Evolutionary conservation across 2,329 filamentous ascomycete species (phyloP).

Genomic region (Ophioceras dolichostomum): DNA sequence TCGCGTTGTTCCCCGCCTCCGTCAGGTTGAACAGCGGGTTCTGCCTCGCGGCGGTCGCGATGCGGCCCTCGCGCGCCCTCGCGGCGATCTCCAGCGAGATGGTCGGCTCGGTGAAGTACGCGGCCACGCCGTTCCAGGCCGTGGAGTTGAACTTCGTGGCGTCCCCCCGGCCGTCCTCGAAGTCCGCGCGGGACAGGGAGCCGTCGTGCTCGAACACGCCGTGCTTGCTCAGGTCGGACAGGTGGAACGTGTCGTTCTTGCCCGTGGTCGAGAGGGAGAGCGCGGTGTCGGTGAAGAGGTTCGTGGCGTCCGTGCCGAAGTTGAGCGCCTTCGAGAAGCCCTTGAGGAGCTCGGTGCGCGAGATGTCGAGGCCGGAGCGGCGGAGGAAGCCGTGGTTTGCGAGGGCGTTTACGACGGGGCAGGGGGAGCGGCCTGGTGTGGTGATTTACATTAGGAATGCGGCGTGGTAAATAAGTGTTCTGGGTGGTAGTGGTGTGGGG

Average conservation of each 20-base stretch:
- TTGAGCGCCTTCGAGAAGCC: slow-evolving; percentile 27
- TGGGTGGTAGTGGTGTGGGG: no score
- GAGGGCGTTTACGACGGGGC: slow-evolving; percentile 39
- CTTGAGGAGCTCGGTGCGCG: slow-evolving; percentile 20
- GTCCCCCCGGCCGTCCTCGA: slow-evolving; percentile 18
- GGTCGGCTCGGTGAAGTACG: slow-evolving; percentile 19
- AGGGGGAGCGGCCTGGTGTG: slow-evolving; percentile 22
- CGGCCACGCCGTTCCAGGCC: neutral
- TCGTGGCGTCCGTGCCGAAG: slow-evolving; percentile 25
- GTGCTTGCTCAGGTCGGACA: slow-evolving; percentile 17
- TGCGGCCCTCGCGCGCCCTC: neutral
- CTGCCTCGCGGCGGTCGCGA: slow-evolving; percentile 1
- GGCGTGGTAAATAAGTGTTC: no score
- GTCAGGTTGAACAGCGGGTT: slow-evolving; percentile 5
- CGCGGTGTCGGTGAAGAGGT: slow-evolving; percentile 28
- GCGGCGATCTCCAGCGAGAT: neutral
- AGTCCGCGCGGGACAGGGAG: slow-evolving; percentile 20
- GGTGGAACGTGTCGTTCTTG: slow-evolving; percentile 17
- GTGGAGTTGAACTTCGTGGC: slow-evolving; percentile 18
- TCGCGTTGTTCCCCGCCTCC: neutral
- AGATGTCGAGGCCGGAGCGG: slow-evolving; percentile 29
- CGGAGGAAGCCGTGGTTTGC: slow-evolving; percentile 37
- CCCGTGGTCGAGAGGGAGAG: slow-evolving; percentile 24
- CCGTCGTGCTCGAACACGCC: slow-evolving; percentile 21
- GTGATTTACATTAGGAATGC: no score